Conservation (phyloP, 2,329 filamentous ascomycete genomes). For the Ophiostoma himal-ulmi region DNA sequence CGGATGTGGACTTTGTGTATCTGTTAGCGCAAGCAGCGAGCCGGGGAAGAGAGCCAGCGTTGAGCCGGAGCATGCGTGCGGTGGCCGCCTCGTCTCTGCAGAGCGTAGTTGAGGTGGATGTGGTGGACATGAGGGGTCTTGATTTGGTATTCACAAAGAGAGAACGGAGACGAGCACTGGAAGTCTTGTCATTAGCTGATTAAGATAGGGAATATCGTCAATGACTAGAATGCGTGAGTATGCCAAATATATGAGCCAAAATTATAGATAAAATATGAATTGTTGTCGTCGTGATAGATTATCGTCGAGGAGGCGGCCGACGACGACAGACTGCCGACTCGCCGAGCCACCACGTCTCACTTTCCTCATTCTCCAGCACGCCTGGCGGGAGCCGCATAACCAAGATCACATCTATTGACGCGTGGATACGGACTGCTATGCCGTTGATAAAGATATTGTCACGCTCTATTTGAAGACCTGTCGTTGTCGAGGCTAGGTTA, state of each 20-base stretch:
- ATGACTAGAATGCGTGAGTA: too few relatives aligned
- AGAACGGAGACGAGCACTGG: neutral
- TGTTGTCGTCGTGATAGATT: neutral
- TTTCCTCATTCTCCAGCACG: neutral
- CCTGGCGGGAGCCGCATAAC: neutral
- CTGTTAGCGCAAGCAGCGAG: neutral
- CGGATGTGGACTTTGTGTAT: conserved; percentile 9
- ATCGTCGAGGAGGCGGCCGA: neutral
- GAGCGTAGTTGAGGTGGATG: neutral
- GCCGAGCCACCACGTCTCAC: too few relatives aligned
- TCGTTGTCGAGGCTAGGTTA: neutral
- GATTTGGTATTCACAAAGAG: neutral
- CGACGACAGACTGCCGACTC: neutral
- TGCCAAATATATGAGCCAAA: too few relatives aligned
- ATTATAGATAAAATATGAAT: too few relatives aligned
- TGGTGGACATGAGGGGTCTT: neutral
- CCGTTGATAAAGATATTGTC: neutral
- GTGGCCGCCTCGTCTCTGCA: conserved; percentile 2
- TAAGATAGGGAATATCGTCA: neutral
- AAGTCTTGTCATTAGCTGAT: neutral
- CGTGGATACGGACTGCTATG: neutral
- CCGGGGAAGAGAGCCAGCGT: neutral
- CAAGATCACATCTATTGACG: neutral
- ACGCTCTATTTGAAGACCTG: neutral
- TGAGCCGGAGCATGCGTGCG: neutral